Conservation (phyloP, 305 asterid species). For the Fraxinus paxiana region DNA sequence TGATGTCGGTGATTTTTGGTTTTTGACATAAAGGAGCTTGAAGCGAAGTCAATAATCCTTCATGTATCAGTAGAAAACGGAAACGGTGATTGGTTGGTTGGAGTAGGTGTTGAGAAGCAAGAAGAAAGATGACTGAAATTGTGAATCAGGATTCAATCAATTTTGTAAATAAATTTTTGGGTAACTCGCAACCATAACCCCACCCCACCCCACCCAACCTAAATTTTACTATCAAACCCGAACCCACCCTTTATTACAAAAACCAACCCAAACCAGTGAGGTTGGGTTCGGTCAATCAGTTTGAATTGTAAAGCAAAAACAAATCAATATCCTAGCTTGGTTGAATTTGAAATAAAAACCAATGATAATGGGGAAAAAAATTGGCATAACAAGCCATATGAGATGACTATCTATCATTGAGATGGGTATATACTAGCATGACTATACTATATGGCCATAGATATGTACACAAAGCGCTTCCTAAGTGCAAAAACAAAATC, state of each 20-base stretch:
- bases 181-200: background rate
- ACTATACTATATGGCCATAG: background rate
- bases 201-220: background rate
- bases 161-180: background rate
- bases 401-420: background rate
- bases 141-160: background rate
- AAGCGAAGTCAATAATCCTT: background rate
- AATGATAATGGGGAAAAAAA: background rate
- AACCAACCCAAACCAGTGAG: background rate
- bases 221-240: background rate
- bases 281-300: background rate
- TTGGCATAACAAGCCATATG: background rate
- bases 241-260: background rate
- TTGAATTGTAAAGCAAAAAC: background rate
- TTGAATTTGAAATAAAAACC: background rate
- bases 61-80: background rate
- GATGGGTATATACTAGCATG: background rate
- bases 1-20: background rate
- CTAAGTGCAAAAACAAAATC: background rate
- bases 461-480: background rate
- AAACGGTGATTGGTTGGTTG: background rate
- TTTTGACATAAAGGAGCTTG: background rate
- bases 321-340: background rate
- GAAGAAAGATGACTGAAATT: background rate
- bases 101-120: background rate